These are phyloP conservation scores for Cunninghamia lanceolata DNA, from an alignment of 75 land plant genomes.

Conservation along the genomic window DNA sequence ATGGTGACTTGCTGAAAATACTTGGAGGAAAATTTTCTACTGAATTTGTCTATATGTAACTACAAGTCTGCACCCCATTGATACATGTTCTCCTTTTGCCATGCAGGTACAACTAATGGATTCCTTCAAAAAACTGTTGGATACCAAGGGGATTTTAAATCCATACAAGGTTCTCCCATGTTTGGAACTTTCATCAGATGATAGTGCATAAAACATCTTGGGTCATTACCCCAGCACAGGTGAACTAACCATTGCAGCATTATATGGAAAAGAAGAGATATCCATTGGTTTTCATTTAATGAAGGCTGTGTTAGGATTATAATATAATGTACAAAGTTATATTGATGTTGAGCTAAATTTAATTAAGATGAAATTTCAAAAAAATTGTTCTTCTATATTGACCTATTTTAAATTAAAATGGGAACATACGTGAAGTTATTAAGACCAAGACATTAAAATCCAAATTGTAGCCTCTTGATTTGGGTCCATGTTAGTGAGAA, in stretches of 20 bases:
- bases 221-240: background rate
- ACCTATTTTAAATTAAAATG: background rate
- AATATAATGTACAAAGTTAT: background rate
- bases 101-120: conserved; percentile 81
- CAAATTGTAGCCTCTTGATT: too few relatives aligned
- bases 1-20: background rate
- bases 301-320: background rate
- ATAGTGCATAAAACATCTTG: background rate
- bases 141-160: conserved; percentile 82
- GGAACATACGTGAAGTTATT: background rate
- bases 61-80: background rate
- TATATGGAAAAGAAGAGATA: background rate
- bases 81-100: background rate
- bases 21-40: background rate
- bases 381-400: background rate
- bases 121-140: conserved; percentile 70
- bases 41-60: background rate
- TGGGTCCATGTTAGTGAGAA: too few relatives aligned
- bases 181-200: background rate
- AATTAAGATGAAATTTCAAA: background rate
- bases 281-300: background rate
- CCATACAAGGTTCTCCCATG: conserved; percentile 93
- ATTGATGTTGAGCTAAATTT: background rate
- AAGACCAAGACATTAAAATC: too few relatives aligned
- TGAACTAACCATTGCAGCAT: background rate